Evolutionary conservation across 345 rosid species (phyloP).

Genomic region (Salix brachista): DNA sequence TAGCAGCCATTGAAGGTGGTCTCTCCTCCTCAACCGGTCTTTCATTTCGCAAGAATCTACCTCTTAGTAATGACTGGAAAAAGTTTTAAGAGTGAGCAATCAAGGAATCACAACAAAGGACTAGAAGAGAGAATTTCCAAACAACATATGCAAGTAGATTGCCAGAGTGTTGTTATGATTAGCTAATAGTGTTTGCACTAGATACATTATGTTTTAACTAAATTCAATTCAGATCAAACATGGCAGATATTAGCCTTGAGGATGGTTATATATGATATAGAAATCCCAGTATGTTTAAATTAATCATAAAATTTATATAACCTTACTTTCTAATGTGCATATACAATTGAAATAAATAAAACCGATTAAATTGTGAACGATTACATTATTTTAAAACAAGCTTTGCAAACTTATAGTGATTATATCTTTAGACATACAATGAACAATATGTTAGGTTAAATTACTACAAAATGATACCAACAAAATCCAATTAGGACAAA

Average conservation of each 20-base stretch:
- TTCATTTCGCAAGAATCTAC: conserved; percentile 91
- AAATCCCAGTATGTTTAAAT: background rate
- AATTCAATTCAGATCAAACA: background rate
- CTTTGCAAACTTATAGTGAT: background rate
- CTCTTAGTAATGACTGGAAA: conserved; percentile 84
- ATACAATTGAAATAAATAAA: background rate
- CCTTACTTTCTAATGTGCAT: background rate
- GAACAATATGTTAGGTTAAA: conserved; percentile 3
- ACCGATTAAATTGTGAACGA: background rate
- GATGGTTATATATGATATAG: background rate
- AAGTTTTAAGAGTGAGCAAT: background rate
- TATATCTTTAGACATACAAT: background rate
- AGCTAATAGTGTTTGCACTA: background rate
- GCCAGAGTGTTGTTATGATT: background rate
- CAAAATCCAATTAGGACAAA: background rate
- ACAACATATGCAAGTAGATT: background rate
- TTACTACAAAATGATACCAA: background rate
- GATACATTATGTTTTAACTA: background rate
- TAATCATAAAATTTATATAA: background rate
- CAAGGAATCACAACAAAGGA: background rate
- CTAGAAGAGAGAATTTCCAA: background rate
- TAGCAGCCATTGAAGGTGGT: conserved; percentile 69
- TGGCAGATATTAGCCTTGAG: background rate
- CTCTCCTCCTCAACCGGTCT: conserved; percentile 73
- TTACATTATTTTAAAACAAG: background rate